Base-by-base conservation (phyloP, 176 grass and related monocot genomes). In the Chloris gayana region DNA sequence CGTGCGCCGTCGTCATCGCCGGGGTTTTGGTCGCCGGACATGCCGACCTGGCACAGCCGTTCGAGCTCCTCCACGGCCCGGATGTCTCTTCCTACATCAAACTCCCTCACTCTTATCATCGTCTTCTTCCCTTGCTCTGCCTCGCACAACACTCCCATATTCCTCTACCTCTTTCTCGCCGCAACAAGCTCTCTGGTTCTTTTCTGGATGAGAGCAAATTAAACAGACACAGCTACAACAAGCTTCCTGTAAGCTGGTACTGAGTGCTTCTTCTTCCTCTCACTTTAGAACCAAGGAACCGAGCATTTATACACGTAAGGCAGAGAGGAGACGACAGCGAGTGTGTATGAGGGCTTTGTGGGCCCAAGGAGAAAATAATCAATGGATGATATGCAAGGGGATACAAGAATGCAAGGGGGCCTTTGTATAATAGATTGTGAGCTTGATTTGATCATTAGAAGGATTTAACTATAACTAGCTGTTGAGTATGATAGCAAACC, bases 51-150 rank as follows among this genome's bases (percentile, higher is more conserved):
- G 75, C 92, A 94, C 37, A 47, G 86, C 7, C 44, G 84, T 80
- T 94, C 92, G 9, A 94, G 84, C 73, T 84, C 92, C 88, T 89
- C 88, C 27, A 91, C 69, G 12, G 84, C 81, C 21, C 46, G 54
- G 30, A 88, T 54, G 69, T 94, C 92, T 56, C 58, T 89, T 83
- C 71, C 80, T 86, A 91, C 74, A 38, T 91, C 69, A 18, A 94
- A 91, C 86, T 87, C 86, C 47, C 92, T 84, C 56, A 94, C 92
- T 47, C 73, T 81, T 73, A 88, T 70, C 82, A 70, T 59, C 66
- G 37, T 75, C 83, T 74, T 56, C 65, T 76, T 77, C 75, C 35
- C n/a, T 13, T 9, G 11, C 58, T 68, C 51, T 41, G 34, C 54
- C 31, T 66, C 77, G 19, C 61, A 29, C 58, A 82, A 49, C 61